Evolutionary conservation across 2,329 filamentous ascomycete genomes (phyloP).

Genomic region (Fusarium sp.): DNA sequence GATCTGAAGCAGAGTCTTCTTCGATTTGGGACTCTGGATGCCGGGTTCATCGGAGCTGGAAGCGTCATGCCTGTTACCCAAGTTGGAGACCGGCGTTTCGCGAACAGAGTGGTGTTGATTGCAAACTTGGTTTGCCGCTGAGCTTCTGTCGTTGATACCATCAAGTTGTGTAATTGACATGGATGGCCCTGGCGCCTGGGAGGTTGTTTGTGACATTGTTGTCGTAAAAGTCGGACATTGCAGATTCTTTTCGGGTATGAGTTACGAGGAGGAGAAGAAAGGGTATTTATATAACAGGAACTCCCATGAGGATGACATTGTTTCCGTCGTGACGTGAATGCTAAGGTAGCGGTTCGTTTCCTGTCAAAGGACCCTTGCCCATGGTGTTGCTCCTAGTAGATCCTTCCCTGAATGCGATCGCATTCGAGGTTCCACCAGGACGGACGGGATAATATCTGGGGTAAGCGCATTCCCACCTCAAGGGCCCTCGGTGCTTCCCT

Average conservation of each 20-base stretch:
- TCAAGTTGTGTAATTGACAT: neutral
- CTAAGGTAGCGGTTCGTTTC: neutral
- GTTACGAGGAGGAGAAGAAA: neutral
- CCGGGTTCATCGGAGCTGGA: neutral
- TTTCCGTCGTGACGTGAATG: neutral
- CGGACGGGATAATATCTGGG: neutral
- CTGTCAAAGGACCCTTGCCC: neutral
- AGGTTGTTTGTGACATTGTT: conserved; percentile 24
- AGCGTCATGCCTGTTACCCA: neutral
- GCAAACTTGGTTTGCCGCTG: neutral
- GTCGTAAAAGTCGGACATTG: neutral
- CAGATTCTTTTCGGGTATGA: too few species aligned
- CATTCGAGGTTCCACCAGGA: neutral
- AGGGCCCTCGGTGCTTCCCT: neutral
- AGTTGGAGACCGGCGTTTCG: neutral
- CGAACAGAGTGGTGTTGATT: too few species aligned
- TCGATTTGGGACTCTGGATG: neutral
- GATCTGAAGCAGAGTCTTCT: conserved; percentile 31
- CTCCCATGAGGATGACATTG: neutral
- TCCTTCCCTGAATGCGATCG: neutral
- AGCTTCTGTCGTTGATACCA: neutral
- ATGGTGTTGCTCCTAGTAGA: neutral
- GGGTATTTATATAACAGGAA: neutral
- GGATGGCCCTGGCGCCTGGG: neutral
- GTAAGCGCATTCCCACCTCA: neutral